These are phyloP conservation scores for Saccharomyces hybrid DNA, from an alignment of 1,139 yeast species.

Conservation along the genomic window DNA sequence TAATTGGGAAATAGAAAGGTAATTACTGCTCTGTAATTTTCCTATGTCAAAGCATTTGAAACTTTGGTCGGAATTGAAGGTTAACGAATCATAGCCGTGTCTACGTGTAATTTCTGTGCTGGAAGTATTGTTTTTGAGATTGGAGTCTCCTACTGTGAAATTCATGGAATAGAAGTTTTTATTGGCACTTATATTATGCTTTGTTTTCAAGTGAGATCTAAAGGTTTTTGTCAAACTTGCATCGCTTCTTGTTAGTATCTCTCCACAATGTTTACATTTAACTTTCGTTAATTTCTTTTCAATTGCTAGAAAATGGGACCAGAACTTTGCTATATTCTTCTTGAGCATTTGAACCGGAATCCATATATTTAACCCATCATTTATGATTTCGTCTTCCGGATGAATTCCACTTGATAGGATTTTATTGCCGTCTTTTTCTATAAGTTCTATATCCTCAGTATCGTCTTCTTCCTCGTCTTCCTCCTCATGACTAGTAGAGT, in stretches of 20 bases:
- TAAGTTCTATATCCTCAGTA: neutral
- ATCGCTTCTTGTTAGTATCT: constrained; percentile 5
- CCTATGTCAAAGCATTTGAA: neutral
- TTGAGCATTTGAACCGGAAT: constrained; percentile 11
- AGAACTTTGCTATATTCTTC: constrained; percentile 9
- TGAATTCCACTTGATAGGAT: neutral
- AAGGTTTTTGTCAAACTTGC: constrained; percentile 5
- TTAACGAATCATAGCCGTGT: neutral
- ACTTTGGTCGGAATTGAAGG: neutral
- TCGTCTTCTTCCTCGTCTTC: neutral
- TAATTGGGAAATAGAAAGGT: neutral
- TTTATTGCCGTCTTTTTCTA: neutral
- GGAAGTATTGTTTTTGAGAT: neutral
- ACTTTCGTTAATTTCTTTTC: constrained; percentile 3
- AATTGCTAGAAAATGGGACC: constrained; percentile 14
- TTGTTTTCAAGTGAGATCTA: constrained; percentile 10
- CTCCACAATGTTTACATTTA: constrained; percentile 18
- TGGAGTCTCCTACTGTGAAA: neutral
- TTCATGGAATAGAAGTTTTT: constrained; percentile 5
- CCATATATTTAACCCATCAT: constrained; percentile 10
- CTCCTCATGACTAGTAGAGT: neutral
- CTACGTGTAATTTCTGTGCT: neutral
- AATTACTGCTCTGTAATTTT: neutral
- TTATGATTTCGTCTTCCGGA: constrained; percentile 2
- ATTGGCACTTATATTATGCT: constrained; percentile 10